Conservation (phyloP, 2,329 filamentous ascomycete species). For the Paraphaeosphaeria sporulosa region DNA sequence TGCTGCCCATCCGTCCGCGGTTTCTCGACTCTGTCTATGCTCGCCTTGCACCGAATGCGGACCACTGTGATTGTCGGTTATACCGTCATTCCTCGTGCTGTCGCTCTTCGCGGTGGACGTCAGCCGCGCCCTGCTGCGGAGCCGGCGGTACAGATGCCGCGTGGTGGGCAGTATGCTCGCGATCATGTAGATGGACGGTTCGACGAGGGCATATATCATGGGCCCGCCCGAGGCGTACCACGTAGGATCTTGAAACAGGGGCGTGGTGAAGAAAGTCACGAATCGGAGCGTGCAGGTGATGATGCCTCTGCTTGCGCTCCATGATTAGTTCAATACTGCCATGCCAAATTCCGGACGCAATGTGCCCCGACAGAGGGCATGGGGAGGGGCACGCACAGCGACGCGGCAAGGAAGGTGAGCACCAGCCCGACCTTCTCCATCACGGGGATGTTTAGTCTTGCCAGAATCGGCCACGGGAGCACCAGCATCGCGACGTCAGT, state of each 20-base stretch:
- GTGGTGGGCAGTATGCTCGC: conserved; percentile 11
- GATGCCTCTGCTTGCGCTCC: conserved; percentile 8
- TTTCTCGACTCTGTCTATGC: neutral
- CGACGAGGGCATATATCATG: conserved; percentile 13
- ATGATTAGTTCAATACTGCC: too few species aligned
- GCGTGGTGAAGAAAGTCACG: conserved; percentile 5
- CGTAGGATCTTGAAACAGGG: conserved; percentile 6
- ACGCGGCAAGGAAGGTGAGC: conserved; percentile 9
- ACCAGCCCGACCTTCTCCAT: conserved; percentile 4
- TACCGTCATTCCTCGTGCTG: neutral
- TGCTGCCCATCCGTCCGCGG: conserved; percentile 1
- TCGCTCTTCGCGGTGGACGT: conserved; percentile 1
- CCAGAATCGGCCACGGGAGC: conserved; percentile 14
- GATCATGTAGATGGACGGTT: conserved; percentile 13
- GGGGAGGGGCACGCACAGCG: neutral
- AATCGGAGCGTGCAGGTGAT: conserved; percentile 10
- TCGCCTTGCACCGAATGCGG: neutral
- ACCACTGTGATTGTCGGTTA: neutral
- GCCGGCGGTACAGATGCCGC: conserved; percentile 4
- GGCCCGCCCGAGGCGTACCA: conserved; percentile 11
- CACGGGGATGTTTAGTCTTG: neutral
- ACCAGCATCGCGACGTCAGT: conserved; percentile 18
- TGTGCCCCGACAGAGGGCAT: too few species aligned
- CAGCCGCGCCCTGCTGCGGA: neutral
- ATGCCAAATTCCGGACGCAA: too few species aligned